A percentile compares a stretch with the other conserved stretches of the same genome.
Conservation (phyloP, 2,329 filamentous ascomycete species). For the Fusarium newnesense region DNA sequence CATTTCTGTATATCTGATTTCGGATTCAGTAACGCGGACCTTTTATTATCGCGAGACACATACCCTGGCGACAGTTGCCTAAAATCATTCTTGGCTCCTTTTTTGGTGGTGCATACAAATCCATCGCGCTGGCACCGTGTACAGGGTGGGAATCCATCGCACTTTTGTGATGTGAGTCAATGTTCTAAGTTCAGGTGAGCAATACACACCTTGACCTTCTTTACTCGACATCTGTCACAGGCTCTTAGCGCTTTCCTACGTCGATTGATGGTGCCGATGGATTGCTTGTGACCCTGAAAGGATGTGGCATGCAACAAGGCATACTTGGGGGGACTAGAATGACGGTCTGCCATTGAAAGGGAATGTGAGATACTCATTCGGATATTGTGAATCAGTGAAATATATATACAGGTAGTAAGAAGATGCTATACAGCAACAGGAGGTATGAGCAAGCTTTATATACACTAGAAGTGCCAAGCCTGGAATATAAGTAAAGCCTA, state of each 20-base stretch:
- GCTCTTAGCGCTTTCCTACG: neutral
- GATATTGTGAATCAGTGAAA: neutral
- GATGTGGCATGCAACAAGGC: no score
- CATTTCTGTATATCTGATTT: neutral
- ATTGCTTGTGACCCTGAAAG: neutral
- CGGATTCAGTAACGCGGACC: fast-evolving
- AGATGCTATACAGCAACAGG: no score
- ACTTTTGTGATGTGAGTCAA: neutral
- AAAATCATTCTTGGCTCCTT: fast-evolving
- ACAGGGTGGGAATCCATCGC: neutral
- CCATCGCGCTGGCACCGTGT: neutral
- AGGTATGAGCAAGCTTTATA: neutral
- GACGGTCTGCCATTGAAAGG: fast-evolving
- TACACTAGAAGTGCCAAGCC: fast-evolving
- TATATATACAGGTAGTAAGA: neutral
- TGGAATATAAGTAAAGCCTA: fast-evolving
- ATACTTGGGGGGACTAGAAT: fast-evolving
- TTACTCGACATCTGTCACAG: neutral
- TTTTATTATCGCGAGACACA: neutral
- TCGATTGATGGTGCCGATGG: no score
- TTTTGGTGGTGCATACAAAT: neutral
- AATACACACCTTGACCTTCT: neutral
- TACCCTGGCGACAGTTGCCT: neutral
- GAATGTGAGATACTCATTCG: fast-evolving
- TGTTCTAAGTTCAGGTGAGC: fast-evolving